These are phyloP conservation scores for Suhomyces ambrosiae DNA, from an alignment of 1,139 yeast genomes.

Conservation along the genomic window DNA sequence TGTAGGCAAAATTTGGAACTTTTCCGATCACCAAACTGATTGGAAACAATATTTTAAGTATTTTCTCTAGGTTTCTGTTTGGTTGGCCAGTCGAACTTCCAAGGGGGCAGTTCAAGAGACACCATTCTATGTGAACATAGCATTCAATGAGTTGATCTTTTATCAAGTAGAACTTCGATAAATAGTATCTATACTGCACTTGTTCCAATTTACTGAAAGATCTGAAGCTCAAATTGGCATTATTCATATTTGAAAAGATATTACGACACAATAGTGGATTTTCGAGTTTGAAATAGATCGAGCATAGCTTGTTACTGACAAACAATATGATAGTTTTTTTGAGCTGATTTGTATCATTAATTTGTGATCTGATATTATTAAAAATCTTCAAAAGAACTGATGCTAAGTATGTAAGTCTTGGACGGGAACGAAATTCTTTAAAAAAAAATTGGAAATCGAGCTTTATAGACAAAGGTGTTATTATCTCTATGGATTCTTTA, in stretches of 20 bases:
- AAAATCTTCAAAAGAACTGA: slow-evolving; percentile 60
- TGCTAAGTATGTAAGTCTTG: slow-evolving; percentile 58
- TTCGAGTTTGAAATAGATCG: slow-evolving; percentile 60
- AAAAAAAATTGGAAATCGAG: slow-evolving; percentile 51
- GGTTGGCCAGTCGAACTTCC: slow-evolving; percentile 11
- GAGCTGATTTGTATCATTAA: slow-evolving; percentile 44
- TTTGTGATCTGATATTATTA: slow-evolving; percentile 64
- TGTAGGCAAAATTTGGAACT: slow-evolving; percentile 37
- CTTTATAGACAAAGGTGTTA: slow-evolving; percentile 52
- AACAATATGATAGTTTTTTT: slow-evolving; percentile 57
- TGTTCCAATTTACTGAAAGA: slow-evolving; percentile 53
- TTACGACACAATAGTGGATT: slow-evolving; percentile 73
- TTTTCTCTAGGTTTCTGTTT: slow-evolving; percentile 33
- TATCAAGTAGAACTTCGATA: slow-evolving; percentile 66
- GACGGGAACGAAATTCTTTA: slow-evolving; percentile 43
- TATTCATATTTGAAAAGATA: slow-evolving; percentile 73
- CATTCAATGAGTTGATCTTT: slow-evolving; percentile 61
- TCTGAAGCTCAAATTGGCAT: slow-evolving; percentile 51
- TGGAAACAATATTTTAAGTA: slow-evolving; percentile 60
- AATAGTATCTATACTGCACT: slow-evolving; percentile 66
- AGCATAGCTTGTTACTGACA: slow-evolving; percentile 61
- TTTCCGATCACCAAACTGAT: slow-evolving; percentile 56
- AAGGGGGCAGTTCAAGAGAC: slow-evolving; percentile 49
- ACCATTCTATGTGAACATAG: slow-evolving; percentile 63
- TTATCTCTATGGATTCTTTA: slow-evolving; percentile 38